These are phyloP conservation scores for Fusarium denticulatum DNA, from an alignment of 2,329 filamentous ascomycete genomes.

Conservation along the genomic window DNA sequence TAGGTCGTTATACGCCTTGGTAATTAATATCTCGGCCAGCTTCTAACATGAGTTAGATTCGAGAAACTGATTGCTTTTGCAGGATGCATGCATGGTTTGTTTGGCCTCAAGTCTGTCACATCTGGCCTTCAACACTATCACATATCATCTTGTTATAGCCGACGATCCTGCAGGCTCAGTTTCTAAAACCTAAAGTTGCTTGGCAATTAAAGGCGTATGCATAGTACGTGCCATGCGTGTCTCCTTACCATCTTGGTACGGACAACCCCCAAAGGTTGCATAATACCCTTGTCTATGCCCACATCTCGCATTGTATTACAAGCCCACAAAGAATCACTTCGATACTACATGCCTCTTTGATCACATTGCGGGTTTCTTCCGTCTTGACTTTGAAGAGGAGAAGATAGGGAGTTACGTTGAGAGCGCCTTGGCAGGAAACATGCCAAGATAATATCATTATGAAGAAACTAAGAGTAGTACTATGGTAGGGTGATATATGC, in stretches of 20 bases:
- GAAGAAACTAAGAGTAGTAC: conserved; percentile 6
- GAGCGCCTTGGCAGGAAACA: background rate
- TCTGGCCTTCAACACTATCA: conserved; percentile 1
- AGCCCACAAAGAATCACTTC: background rate
- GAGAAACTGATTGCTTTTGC: background rate
- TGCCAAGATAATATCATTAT: conserved; percentile 15
- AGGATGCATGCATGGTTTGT: background rate
- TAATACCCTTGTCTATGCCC: conserved; percentile 10
- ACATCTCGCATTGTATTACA: conserved; percentile 10
- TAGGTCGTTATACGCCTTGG: background rate
- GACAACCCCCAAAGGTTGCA: background rate
- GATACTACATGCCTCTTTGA: conserved; percentile 6
- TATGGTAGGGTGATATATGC: conserved; percentile 9
- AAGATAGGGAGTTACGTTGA: background rate
- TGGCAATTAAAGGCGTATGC: background rate
- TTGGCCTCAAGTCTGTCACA: background rate
- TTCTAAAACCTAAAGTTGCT: background rate
- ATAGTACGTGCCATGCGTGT: background rate
- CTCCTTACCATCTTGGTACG: background rate
- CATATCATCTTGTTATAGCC: conserved; percentile 1
- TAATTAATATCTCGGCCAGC: background rate
- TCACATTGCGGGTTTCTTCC: background rate
- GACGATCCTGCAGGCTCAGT: conserved; percentile 16
- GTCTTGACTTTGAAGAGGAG: background rate
- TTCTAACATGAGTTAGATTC: background rate